These are phyloP conservation scores for Apodospora peruviana DNA, from an alignment of 495 filamentous ascomycete species.

Conservation along the genomic window DNA sequence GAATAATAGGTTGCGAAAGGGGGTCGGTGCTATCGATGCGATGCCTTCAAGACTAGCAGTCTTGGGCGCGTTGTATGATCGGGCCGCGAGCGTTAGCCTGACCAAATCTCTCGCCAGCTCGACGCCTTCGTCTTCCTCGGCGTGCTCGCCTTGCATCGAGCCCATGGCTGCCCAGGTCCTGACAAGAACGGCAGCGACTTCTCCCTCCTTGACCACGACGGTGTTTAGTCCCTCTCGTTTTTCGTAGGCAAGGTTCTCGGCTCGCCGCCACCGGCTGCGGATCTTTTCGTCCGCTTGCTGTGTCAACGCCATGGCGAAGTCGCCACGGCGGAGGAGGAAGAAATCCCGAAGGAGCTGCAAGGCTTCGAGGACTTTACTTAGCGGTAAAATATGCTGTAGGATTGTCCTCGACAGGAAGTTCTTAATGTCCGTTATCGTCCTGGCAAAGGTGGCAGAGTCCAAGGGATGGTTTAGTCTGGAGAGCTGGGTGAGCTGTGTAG, in stretches of 20 bases:
- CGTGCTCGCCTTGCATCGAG: slow-evolving; percentile 61
- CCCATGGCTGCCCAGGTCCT: slow-evolving; percentile 74
- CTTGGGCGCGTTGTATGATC: slow-evolving; percentile 23
- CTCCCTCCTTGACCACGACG: slow-evolving; percentile 77
- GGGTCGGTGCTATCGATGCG: slow-evolving; percentile 33
- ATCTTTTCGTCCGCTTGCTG: slow-evolving; percentile 76
- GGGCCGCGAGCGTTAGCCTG: slow-evolving; percentile 51
- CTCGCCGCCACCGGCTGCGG: slow-evolving; percentile 47
- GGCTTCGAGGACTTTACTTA: slow-evolving; percentile 67
- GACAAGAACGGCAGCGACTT: slow-evolving; percentile 67
- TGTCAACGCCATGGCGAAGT: slow-evolving; percentile 83
- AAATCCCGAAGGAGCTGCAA: slow-evolving; percentile 77
- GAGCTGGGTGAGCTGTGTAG: slow-evolving; percentile 68
- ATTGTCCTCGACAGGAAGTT: slow-evolving; percentile 75
- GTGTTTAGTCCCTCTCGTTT: slow-evolving; percentile 33
- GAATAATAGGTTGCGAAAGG: slow-evolving; percentile 77
- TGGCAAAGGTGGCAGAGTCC: slow-evolving; percentile 59
- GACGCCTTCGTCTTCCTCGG: slow-evolving; percentile 69
- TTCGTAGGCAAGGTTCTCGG: slow-evolving; percentile 48
- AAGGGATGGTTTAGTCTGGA: slow-evolving; percentile 67
- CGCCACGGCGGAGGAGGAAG: slow-evolving; percentile 79
- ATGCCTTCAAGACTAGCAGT: slow-evolving; percentile 14
- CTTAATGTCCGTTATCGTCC: slow-evolving; percentile 68
- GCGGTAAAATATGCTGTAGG: slow-evolving; percentile 72
- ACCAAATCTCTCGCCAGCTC: slow-evolving; percentile 76